Evolutionary conservation across 305 asterid species (phyloP).

Genomic region (Fraxinus velutina): DNA sequence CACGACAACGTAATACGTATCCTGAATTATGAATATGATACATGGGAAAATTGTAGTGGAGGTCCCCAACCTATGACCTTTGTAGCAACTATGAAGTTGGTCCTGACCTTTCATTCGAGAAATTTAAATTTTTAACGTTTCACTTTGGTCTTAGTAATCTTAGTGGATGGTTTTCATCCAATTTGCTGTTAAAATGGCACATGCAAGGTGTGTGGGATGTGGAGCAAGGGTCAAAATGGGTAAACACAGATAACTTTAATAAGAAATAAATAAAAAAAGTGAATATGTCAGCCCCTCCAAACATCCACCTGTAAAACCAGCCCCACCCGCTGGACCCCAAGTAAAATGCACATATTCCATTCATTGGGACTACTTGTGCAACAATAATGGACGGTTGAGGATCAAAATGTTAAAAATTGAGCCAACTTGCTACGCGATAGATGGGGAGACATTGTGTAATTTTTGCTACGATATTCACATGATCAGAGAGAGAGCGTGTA

Average conservation of each 20-base stretch:
- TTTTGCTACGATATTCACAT: not conserved
- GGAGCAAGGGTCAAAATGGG: not conserved
- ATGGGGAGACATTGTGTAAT: not conserved
- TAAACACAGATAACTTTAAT: not conserved
- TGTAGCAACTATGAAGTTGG: not conserved
- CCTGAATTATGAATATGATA: not conserved
- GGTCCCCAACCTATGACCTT: not conserved
- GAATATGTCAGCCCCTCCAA: not conserved
- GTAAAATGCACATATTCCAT: not conserved
- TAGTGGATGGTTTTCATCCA: not conserved
- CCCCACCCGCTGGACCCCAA: not conserved
- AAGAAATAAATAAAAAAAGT: not conserved
- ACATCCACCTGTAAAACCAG: not conserved
- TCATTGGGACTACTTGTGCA: not conserved
- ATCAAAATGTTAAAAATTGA: not conserved
- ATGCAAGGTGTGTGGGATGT: not conserved
- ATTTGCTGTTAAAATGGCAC: not conserved
- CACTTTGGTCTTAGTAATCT: not conserved
- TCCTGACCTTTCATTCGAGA: not conserved
- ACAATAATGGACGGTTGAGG: not conserved
- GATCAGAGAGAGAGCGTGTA: not conserved
- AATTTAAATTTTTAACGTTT: not conserved
- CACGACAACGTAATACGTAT: not conserved
- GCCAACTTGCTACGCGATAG: not conserved
- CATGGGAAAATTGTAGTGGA: not conserved